Base-by-base conservation (phyloP, 768 basidiomycete species). In the Saitozyma sp. region DNA sequence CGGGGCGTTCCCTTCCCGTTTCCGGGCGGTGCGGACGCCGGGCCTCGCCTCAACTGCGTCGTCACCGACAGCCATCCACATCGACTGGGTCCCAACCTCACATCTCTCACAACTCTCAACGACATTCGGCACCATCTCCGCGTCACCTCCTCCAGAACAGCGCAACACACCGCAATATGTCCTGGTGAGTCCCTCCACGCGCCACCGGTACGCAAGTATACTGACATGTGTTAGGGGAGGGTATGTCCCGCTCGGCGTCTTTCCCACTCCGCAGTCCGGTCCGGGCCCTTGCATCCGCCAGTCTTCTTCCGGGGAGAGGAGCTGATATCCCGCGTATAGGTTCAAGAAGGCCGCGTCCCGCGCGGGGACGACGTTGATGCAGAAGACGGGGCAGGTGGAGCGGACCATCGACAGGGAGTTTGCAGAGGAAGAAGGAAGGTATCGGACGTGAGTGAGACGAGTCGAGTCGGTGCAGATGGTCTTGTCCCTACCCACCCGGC, bases 361-460 rank as follows among this genome's bases (percentile, higher is more conserved):
- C 67, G 89, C 91, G 37, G 91, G 92, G 56, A 97, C 94, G 13
- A 93, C 91, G 69, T 88, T 98, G 71, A 85, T 95, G 78, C 94
- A 97, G 84, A 97, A 97, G 86, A 95, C 94, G 1, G 95, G 95
- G 59, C 94, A 97, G 81, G 92, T 98, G 63, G 95, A 98, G 78
- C 85, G 93, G 38, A 98, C 95, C 0, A 86, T 96, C 29, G 95
- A 98, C 80, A 83, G 90, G 54, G 93, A 98, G 74, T 98, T 96
- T 73, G 84, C 88, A 13, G 89, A 93, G 61, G 94, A 96, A 79
- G 92, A 96, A 78, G 86, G 87, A 53, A 90, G 93, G 77, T 97
- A 87, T 83, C 86, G 87, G 82, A 85, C 85, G 94, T 96, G 78
- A 78, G 91, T 74, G 29, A 29, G 29, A 29, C 29, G 29, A 29